Evolutionary conservation across 2,329 filamentous ascomycete genomes (phyloP).

Genomic region (Polytolypa hystricis): DNA sequence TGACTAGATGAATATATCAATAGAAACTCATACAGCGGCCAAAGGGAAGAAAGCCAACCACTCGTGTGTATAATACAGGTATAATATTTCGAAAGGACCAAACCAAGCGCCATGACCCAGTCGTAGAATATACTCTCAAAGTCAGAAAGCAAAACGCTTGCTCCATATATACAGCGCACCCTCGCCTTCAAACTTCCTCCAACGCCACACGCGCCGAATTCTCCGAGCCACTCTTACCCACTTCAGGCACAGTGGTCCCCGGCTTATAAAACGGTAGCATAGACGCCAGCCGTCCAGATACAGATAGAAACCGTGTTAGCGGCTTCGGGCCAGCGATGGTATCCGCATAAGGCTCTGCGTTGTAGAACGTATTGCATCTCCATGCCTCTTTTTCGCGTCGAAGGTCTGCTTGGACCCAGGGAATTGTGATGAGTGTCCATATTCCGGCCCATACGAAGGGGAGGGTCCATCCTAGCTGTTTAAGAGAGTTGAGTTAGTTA

Average conservation of each 20-base stretch:
- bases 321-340: conserved; percentile 26
- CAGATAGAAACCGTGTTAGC: conserved; percentile 27
- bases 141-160: too few species aligned
- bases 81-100: too few species aligned
- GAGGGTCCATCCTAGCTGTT: conserved; percentile 31
- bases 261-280: conserved; percentile 12
- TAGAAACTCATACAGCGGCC: too few species aligned
- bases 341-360: conserved; percentile 28
- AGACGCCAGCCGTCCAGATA: conserved; percentile 10
- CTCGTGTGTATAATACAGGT: too few species aligned
- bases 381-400: conserved; percentile 35
- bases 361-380: conserved; percentile 23
- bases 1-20: too few species aligned
- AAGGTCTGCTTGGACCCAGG: conserved; percentile 36
- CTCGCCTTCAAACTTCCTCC: conserved; percentile 5
- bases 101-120: too few species aligned
- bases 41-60: too few species aligned
- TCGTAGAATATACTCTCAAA: too few species aligned
- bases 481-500: conserved; percentile 5
- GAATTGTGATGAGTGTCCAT: conserved; percentile 36
- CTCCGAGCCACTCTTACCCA: not conserved
- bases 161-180: too few species aligned
- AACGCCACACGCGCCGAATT: not conserved
- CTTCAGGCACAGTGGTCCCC: not conserved
- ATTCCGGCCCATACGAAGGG: conserved; percentile 33